A percentile compares a stretch with the other conserved stretches of the same genome.
Conservation (phyloP, 2,329 filamentous ascomycete species). For the Colletotrichum sp. region DNA sequence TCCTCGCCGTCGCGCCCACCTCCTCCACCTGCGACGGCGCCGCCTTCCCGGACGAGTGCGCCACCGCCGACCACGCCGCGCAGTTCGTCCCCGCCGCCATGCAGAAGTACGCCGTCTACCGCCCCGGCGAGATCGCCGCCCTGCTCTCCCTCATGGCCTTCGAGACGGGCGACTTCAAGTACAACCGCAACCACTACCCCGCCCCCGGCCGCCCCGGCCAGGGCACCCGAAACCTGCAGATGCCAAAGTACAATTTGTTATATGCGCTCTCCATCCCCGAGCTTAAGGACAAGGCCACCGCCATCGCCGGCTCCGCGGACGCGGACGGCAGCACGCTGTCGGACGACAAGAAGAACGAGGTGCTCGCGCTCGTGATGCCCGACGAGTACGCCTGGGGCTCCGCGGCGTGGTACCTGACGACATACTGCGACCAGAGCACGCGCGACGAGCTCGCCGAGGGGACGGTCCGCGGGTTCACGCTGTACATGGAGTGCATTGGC, state of each 20-base stretch:
- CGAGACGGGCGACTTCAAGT: conserved; percentile 74
- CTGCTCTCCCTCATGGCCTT: conserved; percentile 73
- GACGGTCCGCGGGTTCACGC: conserved; percentile 44
- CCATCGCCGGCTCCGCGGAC: conserved; percentile 31
- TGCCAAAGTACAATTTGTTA: conserved; percentile 45
- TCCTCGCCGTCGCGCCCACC: conserved; percentile 61
- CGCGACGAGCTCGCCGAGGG: conserved; percentile 36
- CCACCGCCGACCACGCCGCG: conserved; percentile 67
- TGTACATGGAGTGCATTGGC: conserved; percentile 56
- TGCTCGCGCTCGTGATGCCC: conserved; percentile 49
- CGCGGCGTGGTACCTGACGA: conserved; percentile 56
- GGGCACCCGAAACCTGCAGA: conserved; percentile 68
- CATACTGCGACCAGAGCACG: conserved; percentile 43
- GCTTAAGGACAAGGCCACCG: conserved; percentile 34
- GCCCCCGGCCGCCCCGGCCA: conserved; percentile 63
- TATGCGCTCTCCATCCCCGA: conserved; percentile 52
- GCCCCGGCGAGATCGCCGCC: conserved; percentile 68
- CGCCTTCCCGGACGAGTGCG: conserved; percentile 61
- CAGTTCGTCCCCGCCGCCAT: conserved; percentile 63
- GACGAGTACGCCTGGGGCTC: conserved; percentile 61
- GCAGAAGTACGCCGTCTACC: conserved; percentile 58
- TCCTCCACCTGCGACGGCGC: conserved; percentile 58
- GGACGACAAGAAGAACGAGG: conserved; percentile 37
- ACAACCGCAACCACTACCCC: conserved; percentile 67
- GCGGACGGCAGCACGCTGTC: conserved; percentile 28